Conservation (phyloP, 176 grass and related monocot genomes). For the Triticum urartu region DNA sequence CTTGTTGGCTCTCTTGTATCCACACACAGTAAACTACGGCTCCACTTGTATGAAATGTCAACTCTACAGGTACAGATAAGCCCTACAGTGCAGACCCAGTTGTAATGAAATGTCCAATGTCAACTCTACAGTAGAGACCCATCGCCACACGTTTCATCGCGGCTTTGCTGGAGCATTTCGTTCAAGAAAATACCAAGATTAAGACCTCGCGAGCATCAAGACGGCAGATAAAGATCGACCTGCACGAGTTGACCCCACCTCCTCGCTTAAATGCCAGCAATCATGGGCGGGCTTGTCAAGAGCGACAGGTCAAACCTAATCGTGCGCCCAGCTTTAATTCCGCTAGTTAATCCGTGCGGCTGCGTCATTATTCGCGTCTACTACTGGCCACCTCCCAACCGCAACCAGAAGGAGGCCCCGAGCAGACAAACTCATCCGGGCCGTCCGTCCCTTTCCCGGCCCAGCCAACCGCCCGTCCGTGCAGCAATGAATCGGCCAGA, state of each 20-base stretch:
- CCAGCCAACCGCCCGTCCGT: not conserved
- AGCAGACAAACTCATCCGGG: not conserved
- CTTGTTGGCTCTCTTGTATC: too few relatives aligned
- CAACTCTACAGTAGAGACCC: not conserved
- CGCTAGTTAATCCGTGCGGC: too few relatives aligned
- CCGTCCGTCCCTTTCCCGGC: not conserved
- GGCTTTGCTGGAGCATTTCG: not conserved
- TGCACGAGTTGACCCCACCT: conserved; percentile 19
- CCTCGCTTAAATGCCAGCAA: not conserved
- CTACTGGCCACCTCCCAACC: not conserved
- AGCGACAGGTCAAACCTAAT: conserved; percentile 32
- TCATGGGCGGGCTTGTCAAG: not conserved
- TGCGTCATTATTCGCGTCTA: not conserved
- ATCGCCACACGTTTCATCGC: not conserved
- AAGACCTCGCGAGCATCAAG: not conserved
- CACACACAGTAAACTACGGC: too few relatives aligned
- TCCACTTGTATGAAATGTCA: too few relatives aligned
- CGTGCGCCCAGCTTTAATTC: not conserved
- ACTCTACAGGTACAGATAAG: too few relatives aligned
- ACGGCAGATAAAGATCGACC: not conserved
- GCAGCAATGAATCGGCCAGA: not conserved
- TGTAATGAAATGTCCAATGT: not conserved
- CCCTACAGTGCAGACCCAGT: not conserved
- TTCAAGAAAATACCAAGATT: not conserved
- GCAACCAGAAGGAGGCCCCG: not conserved